Base-by-base conservation (phyloP, 306 rosid species). In the Elaeagnus macrophylla region DNA sequence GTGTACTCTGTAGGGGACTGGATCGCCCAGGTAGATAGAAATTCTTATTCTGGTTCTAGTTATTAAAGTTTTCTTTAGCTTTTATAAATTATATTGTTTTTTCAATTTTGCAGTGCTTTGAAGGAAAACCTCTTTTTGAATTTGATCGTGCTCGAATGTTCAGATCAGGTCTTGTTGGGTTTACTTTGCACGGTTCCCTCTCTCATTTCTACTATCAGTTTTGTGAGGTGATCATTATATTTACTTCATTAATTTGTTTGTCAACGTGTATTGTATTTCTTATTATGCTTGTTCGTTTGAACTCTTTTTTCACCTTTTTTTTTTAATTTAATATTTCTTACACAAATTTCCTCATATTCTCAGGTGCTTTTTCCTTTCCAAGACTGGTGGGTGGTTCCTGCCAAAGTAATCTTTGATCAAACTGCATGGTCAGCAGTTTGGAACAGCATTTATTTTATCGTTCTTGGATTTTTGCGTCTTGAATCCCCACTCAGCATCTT, bases 371-470 rank as follows among this genome's bases (percentile, higher is more conserved):
- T 91, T 77, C 97, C 97, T 69, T 83, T 72, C 74, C 78, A 84
- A 72, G 97, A 71, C 74, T 91, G 97, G 97, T 86, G 97, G 97
- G 95, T 86, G 42, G 94, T 91, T 77, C 97, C 95, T 71, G 96
- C 56, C 44, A 86, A 86, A 82, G 97, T 91, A 60, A 79, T 60
- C 38, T 86, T 86, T 3, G 97, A 91, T 55, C 96, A 91, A 80
- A 91, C 97, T 3, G 77, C 66, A 48, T 91, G 96, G 96, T 70
- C 97, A 12, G 97, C 97, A 12, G 43, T 82, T 72, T 91, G 97
- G 97, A 91, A 91, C 82, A 86, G 95, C 83, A 78, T 91, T 65
- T 91, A 91, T 64, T 91, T 66, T 66, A 72, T 72, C 0, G 89
- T 62, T 57, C 75, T 91, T 57, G 96, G 86, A 43, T 14, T 91